These are phyloP conservation scores for Blastobotrys chiropterorum DNA, from an alignment of 805 yeast species.

Conservation along the genomic window DNA sequence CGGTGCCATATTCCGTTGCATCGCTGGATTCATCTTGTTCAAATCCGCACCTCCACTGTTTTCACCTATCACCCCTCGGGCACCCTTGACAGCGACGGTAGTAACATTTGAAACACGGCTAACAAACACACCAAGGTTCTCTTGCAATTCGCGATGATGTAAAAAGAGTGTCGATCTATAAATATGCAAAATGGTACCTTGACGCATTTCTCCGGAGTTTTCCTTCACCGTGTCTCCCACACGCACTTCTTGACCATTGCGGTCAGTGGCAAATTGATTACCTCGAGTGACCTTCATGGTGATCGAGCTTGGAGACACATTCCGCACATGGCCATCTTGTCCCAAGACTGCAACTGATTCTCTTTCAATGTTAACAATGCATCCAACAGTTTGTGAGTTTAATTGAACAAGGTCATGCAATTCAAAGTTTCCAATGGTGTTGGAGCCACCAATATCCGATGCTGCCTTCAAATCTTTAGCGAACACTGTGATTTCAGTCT, in stretches of 20 bases:
- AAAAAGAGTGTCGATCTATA: slow-evolving; percentile 75
- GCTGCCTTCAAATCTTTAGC: slow-evolving; percentile 88
- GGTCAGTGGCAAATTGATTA: slow-evolving; percentile 72
- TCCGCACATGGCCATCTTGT: slow-evolving; percentile 70
- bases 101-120: slow-evolving; percentile 68
- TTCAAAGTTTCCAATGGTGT: slow-evolving; percentile 70
- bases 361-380: slow-evolving; percentile 83
- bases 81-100: slow-evolving; percentile 80
- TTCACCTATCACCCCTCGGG: slow-evolving; percentile 51
- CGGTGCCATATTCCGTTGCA: slow-evolving; percentile 43
- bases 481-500: slow-evolving; percentile 84
- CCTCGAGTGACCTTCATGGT: slow-evolving; percentile 61
- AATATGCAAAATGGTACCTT: slow-evolving; percentile 82
- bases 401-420: slow-evolving; percentile 85
- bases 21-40: slow-evolving; percentile 80
- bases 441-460: slow-evolving; percentile 75
- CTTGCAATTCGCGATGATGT: slow-evolving; percentile 70
- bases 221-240: slow-evolving; percentile 94
- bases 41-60: slow-evolving; percentile 30
- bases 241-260: slow-evolving; percentile 73
- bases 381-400: slow-evolving; percentile 81
- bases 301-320: slow-evolving; percentile 75
- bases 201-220: slow-evolving; percentile 72
- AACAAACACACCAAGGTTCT: slow-evolving; percentile 89
- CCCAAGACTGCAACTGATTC: slow-evolving; percentile 75